Evolutionary conservation across 2,329 filamentous ascomycete species (phyloP).

Genomic region (Stagonosporopsis vannaccii): DNA sequence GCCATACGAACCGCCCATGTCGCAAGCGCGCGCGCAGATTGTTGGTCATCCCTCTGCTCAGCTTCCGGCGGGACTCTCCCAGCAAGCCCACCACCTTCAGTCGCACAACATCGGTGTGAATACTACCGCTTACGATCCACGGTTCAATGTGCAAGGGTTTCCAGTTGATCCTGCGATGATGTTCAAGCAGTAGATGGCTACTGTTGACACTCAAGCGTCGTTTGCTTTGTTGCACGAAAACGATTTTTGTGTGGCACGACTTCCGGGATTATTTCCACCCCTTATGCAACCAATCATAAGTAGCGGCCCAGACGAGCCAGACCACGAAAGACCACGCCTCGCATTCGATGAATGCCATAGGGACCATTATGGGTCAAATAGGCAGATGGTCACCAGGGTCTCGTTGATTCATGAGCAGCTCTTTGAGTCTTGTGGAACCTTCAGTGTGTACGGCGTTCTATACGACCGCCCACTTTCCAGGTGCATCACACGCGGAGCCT

Average conservation of each 20-base stretch:
- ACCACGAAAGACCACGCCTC: constrained; percentile 1
- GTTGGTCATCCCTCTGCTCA: constrained; percentile 32
- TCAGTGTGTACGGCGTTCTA: not conserved
- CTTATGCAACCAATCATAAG: constrained; percentile 7
- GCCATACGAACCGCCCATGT: constrained; percentile 41
- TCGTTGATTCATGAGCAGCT: constrained; percentile 4
- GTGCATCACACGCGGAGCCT: not conserved
- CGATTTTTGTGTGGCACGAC: constrained; percentile 6
- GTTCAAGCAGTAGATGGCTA: constrained; percentile 34
- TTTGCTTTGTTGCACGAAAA: constrained; percentile 9
- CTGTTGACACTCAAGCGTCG: constrained; percentile 3
- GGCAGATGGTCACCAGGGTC: not conserved
- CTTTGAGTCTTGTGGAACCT: constrained; percentile 5
- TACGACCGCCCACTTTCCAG: not conserved
- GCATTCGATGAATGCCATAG: constrained; percentile 6
- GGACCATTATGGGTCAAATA: not conserved
- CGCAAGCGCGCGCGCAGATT: constrained; percentile 36
- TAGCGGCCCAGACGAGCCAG: constrained; percentile 1
- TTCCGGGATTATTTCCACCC: not conserved
- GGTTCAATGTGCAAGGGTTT: constrained; percentile 43
- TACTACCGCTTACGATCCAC: constrained; percentile 41
- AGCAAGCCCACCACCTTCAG: constrained; percentile 41
- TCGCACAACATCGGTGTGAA: constrained; percentile 42
- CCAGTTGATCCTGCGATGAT: constrained; percentile 47
- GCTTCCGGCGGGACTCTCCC: constrained; percentile 35